Evolutionary conservation across 768 basidiomycete genomes (phyloP).

Genomic region (Suillus lakei): DNA sequence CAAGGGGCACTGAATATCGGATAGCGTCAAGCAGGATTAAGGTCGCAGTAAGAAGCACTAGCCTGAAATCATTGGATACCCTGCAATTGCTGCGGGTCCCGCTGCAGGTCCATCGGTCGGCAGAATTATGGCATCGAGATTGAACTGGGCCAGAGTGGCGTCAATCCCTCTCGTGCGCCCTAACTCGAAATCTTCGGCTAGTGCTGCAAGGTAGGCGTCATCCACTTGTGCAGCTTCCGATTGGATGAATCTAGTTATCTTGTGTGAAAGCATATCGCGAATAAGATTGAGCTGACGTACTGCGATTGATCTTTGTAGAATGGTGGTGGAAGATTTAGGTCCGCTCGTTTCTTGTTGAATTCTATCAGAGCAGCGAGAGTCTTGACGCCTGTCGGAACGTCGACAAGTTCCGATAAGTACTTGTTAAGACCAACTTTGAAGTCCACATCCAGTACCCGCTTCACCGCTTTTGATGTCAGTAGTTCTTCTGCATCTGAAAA

Average conservation of each 20-base stretch:
- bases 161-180: slow-evolving; percentile 57
- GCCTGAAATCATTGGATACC: slow-evolving; percentile 64
- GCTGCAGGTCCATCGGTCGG: slow-evolving; percentile 33
- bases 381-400: slow-evolving; percentile 64
- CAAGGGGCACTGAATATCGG: slow-evolving; percentile 50
- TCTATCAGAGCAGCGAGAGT: slow-evolving; percentile 60
- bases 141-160: slow-evolving; percentile 44
- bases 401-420: slow-evolving; percentile 50
- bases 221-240: slow-evolving; percentile 25
- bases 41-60: neutral
- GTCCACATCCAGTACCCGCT: slow-evolving; percentile 55
- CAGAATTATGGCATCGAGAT: slow-evolving; percentile 52
- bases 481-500: slow-evolving; percentile 59
- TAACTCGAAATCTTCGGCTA: slow-evolving; percentile 47
- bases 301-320: slow-evolving; percentile 42
- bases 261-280: neutral
- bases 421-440: slow-evolving; percentile 57
- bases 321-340: slow-evolving; percentile 46
- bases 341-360: slow-evolving; percentile 58
- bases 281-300: slow-evolving; percentile 23
- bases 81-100: slow-evolving; percentile 51
- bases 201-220: slow-evolving; percentile 44
- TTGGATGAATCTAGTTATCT: slow-evolving; percentile 2
- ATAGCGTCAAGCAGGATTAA: slow-evolving; percentile 30
- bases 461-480: slow-evolving; percentile 53